Base-by-base conservation (phyloP, 2,329 filamentous ascomycete species). In the Tothia fuscella region DNA sequence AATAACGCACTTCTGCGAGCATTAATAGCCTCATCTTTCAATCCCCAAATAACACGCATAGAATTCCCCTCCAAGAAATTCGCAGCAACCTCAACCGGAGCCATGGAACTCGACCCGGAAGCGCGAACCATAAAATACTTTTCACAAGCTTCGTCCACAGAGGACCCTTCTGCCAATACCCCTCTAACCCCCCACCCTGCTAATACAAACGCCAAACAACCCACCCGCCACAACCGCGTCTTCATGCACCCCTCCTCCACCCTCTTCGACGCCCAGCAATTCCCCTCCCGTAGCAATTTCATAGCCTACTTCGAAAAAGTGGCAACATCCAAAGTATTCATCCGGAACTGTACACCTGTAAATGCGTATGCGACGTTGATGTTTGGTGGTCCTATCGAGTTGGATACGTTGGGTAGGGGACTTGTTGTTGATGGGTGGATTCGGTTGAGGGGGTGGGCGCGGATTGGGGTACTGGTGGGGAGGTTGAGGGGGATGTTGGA, bases 31-130 rank as follows among this genome's bases (percentile, higher is more conserved):
- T 68, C 63, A 12, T 60, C 68, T 3, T 70, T 73, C 59, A 67
- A 67, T 30, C 91, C 91, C 0, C 89, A 96, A 61, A 78, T 95
- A 49, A 87, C 87, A 12, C 78, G 88, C 41, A 94, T 98, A 56
- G 81, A 87, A 49, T 85, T 95, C 51, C 91, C 91, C 0, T 86
- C 94, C 63, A 93, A 93, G 67, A 96, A 95, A 60, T 98, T 93
- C 60, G 83, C 84, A 10, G 78, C 80, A 26, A 86, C 84, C 2
- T 76, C 93, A 48, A 84, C 85, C 1, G 91, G 91, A 6, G 85
- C 91, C 0, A 84, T 96, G 1, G 89, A 91, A 57, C 70, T 95
- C 5, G 91, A 98, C 56, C 89, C 89, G 0, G 89, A 96, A 61
- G 89, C 89, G 4, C 74, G 79, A 41, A 84, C 82, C 3, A 95